Percentiles rank a stretch among this genome's conserved stretches.
phyloP scores from a whole-genome alignment of 306 rosid species.

The Pachyrhizus erosus region DNA sequence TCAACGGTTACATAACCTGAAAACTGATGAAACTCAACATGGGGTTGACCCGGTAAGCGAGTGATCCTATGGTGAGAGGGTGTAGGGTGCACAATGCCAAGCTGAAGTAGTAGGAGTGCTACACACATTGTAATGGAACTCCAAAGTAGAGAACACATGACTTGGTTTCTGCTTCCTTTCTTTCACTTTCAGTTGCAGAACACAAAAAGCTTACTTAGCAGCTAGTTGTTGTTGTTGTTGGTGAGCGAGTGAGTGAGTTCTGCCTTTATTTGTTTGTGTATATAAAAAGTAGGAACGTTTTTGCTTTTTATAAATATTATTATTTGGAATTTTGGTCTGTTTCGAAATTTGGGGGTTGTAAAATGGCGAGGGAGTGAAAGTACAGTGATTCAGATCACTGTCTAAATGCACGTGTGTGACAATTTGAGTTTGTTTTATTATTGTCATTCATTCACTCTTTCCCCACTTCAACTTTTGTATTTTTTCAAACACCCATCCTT shows the following conservation, averaged over 20 bases:
- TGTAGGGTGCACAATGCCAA: constrained; percentile 22
- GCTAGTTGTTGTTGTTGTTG: neutral
- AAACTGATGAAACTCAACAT: constrained; percentile 62
- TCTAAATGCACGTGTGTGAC: constrained; percentile 5
- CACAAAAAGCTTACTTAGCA: constrained; percentile 23
- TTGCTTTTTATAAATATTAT: constrained; percentile 8
- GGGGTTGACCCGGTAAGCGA: constrained; percentile 74
- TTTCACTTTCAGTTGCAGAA: constrained; percentile 34
- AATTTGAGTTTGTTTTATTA: neutral
- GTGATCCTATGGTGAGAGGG: constrained; percentile 45
- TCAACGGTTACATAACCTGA: constrained; percentile 68
- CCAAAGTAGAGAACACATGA: constrained; percentile 41
- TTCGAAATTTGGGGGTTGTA: neutral
- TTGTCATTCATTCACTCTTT: neutral
- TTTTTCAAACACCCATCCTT: neutral
- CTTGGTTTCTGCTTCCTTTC: neutral
- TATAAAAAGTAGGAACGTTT: constrained; percentile 14
- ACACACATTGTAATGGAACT: constrained; percentile 40
- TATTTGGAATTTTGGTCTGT: constrained; percentile 37
- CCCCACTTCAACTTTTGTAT: neutral
- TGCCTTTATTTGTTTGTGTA: neutral
- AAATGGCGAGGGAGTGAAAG: neutral
- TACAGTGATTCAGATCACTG: neutral
- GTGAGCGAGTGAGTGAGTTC: neutral
- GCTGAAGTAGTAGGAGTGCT: constrained; percentile 18